Evolutionary conservation across 441 rosid species (phyloP).

Genomic region (Populus tomentosa): DNA sequence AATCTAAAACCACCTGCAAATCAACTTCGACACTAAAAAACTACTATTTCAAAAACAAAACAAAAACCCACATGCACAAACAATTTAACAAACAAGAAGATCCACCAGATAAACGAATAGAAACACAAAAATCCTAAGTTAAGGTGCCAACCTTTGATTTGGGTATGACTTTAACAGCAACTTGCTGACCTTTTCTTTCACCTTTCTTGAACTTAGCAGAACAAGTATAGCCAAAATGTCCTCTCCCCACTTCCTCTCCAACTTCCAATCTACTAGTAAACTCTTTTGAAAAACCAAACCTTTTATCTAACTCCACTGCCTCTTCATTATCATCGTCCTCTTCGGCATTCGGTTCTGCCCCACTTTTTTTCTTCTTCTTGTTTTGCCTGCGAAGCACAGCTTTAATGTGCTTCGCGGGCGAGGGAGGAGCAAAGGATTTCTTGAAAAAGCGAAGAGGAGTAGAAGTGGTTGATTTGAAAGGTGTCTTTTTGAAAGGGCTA

Average conservation of each 20-base stretch:
- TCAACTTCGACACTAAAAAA: not conserved
- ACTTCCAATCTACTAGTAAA: constrained; percentile 61
- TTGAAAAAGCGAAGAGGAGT: constrained; percentile 65
- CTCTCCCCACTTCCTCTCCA: constrained; percentile 88
- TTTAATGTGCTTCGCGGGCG: constrained; percentile 89
- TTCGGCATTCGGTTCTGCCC: constrained; percentile 10
- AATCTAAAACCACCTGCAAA: not conserved
- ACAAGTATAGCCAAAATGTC: constrained; percentile 97
- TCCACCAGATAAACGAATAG: not conserved
- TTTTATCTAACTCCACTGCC: constrained; percentile 63
- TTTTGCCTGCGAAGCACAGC: constrained; percentile 44
- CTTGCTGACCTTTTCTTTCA: constrained; percentile 69
- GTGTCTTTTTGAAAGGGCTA: constrained; percentile 62
- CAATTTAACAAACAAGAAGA: not conserved
- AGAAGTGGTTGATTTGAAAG: not conserved
- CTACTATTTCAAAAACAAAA: not conserved
- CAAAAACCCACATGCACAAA: not conserved
- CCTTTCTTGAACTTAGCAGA: constrained; percentile 91
- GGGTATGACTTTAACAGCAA: constrained; percentile 91
- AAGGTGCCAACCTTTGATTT: constrained; percentile 60
- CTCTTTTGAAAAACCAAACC: constrained; percentile 89
- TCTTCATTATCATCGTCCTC: constrained; percentile 55
- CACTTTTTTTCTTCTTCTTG: constrained; percentile 32
- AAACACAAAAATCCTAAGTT: not conserved
- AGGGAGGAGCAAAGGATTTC: constrained; percentile 78